These are phyloP conservation scores for Aspergillus pseudoviridinutans DNA, from an alignment of 2,329 filamentous ascomycete genomes.

Conservation along the genomic window DNA sequence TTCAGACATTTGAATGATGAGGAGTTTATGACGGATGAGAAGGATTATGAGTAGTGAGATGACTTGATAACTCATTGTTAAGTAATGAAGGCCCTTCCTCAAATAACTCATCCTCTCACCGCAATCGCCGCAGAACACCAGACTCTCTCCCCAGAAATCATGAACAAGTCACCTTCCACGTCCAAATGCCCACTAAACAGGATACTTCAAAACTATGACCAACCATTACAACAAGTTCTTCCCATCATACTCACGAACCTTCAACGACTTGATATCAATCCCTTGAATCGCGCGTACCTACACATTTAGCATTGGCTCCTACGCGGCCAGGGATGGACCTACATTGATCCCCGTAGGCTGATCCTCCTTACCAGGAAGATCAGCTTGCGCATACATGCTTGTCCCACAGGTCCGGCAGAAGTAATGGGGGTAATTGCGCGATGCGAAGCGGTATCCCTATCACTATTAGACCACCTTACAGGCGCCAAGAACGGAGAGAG, in stretches of 20 bases:
- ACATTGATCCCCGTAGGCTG: conserved; percentile 28
- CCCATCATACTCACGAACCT: conserved; percentile 21
- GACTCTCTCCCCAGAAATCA: too few species aligned
- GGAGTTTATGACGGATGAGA: conserved; percentile 38
- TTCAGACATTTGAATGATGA: conserved; percentile 49
- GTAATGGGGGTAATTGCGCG: conserved; percentile 22
- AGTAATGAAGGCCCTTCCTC: too few species aligned
- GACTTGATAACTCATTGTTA: too few species aligned
- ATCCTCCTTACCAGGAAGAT: conserved; percentile 13
- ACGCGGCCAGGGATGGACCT: conserved; percentile 1
- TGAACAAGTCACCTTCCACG: not conserved
- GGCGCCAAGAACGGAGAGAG: not conserved
- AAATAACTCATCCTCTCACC: too few species aligned
- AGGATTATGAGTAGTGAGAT: conserved; percentile 1
- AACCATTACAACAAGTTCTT: not conserved
- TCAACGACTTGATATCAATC: conserved; percentile 23
- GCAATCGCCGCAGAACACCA: too few species aligned
- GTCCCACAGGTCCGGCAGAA: conserved; percentile 31
- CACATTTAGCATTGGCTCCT: not conserved
- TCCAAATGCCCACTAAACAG: not conserved
- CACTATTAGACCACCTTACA: not conserved
- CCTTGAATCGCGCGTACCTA: conserved; percentile 24
- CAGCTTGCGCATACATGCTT: conserved; percentile 21
- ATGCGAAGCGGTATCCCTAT: conserved; percentile 26
- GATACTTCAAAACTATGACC: too few species aligned